Evolutionary conservation across 192 early-diverging fungal species (phyloP), one percentile per base, ranked within the genome.

Genomic region (Coemansia sp.): DNA sequence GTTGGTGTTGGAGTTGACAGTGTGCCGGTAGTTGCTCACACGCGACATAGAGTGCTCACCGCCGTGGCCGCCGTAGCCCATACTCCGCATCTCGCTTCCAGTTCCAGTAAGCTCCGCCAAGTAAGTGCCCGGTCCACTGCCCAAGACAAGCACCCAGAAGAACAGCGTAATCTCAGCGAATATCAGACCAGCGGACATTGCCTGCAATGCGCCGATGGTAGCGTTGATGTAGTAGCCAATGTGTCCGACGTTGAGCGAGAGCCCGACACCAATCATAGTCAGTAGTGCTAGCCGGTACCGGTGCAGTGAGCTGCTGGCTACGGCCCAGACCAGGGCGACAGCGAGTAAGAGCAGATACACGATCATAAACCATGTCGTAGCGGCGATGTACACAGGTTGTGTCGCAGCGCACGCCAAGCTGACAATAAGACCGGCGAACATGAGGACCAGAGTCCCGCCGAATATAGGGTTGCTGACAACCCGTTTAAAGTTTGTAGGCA

Each of bases 141-240:
- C 92, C 57, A 93, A 87, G n/a, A 85, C 81, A 27, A 90, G 73
- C 31, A 92, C 78, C 92, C 90, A 93, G 33, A 90, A 75, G 69
- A 91, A 87, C 72, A 83, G 51, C 82, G 75, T 76, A 46, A 84
- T 80, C 18, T 79, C 73, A 8, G 77, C 82, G 62, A 86, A 84
- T 18, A 86, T 86, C 29, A 84, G 75, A 11, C 85, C 82, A 27
- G 81, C 85, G 1, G 78, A 74, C 73, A 83, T 76, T 22, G 80
- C 78, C 65, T 86, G 85, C 61, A 79, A 59, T n/a, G 62, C 68
- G 15, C 74, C 76, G 27, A 79, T 65, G 1, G 29, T 57, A 7
- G 80, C 77, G 70, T 86, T 83, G 44, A 86, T 86, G 70, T 86
- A 80, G 67, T 74, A 77, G 5, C 74, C 78, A 20, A 86, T 84